A percentile compares a stretch with the other conserved stretches of the same genome.
Evolutionary conservation across 1,139 yeast genomes (phyloP).

Genomic region (Suhomyces bolitotheri): DNA sequence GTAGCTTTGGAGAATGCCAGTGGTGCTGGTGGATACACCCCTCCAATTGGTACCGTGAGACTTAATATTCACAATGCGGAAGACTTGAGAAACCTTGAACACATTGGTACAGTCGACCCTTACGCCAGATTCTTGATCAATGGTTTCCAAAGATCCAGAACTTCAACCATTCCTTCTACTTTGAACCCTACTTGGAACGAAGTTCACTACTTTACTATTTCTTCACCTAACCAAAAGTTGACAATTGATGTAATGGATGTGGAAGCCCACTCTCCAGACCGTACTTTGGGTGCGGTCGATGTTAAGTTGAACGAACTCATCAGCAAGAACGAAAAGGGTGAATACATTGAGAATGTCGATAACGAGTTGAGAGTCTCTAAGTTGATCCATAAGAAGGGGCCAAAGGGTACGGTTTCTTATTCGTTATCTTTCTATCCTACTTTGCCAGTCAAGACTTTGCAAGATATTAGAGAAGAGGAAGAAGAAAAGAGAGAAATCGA

Average conservation of each 20-base stretch:
- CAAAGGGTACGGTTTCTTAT: conserved; percentile 78
- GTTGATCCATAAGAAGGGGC: conserved; percentile 69
- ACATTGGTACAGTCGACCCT: conserved; percentile 90
- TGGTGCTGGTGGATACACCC: conserved; percentile 78
- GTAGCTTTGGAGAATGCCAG: conserved; percentile 66
- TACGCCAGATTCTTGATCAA: conserved; percentile 79
- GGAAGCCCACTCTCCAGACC: conserved; percentile 72
- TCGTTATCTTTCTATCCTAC: conserved; percentile 80
- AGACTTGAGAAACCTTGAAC: conserved; percentile 79
- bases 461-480: conserved; percentile 61
- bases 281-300: conserved; percentile 82
- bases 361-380: conserved; percentile 57
- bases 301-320: conserved; percentile 67
- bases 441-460: conserved; percentile 72
- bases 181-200: conserved; percentile 86
- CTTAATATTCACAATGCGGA: conserved; percentile 69
- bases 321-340: conserved; percentile 64
- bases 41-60: conserved; percentile 91
- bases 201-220: conserved; percentile 74
- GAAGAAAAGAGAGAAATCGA: conserved; percentile 36
- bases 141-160: conserved; percentile 75
- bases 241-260: conserved; percentile 92
- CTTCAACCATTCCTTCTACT: conserved; percentile 66
- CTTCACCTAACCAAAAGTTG: conserved; percentile 77
- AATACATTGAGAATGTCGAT: conserved; percentile 62